A percentile compares a stretch with the other conserved stretches of the same genome.
These are phyloP conservation scores for Aspergillus hiratsukae DNA, from an alignment of 2,329 filamentous ascomycete genomes.

Conservation along the genomic window DNA sequence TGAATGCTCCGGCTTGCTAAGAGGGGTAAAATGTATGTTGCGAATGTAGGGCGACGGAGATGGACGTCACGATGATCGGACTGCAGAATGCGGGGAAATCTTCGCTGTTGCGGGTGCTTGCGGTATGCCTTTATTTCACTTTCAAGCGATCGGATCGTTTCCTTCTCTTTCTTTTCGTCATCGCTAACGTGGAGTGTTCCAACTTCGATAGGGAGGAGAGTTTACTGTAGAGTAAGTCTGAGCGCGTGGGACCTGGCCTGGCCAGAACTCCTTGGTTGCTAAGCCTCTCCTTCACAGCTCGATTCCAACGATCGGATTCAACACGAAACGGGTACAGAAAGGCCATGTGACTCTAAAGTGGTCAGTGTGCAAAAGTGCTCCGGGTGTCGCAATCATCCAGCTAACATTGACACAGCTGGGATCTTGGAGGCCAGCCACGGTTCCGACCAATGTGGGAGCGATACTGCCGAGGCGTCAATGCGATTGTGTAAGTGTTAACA, in stretches of 20 bases:
- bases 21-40: slow-evolving; percentile 6
- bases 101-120: slow-evolving; percentile 84
- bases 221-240: slow-evolving; percentile 93
- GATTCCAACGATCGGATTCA: slow-evolving; percentile 97
- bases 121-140: slow-evolving; percentile 62
- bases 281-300: slow-evolving; percentile 58
- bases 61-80: slow-evolving; percentile 99
- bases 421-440: slow-evolving; percentile 91
- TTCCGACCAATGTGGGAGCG: slow-evolving; percentile 99
- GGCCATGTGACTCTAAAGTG: slow-evolving; percentile 98
- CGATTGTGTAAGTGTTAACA: slow-evolving; percentile 66
- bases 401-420: slow-evolving; percentile 60
- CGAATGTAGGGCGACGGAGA: slow-evolving; percentile 80
- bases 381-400: slow-evolving; percentile 3
- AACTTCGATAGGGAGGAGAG: slow-evolving; percentile 72
- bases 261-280: slow-evolving; percentile 9
- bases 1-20: slow-evolving; percentile 20
- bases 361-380: slow-evolving; percentile 40
- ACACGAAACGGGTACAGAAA: slow-evolving; percentile 97
- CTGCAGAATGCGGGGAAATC: slow-evolving; percentile 98
- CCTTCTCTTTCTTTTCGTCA: slow-evolving; percentile 11
- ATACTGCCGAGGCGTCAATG: slow-evolving; percentile 95
- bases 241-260: slow-evolving; percentile 6
- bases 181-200: slow-evolving; percentile 14
- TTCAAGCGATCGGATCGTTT: background rate